Conservation (phyloP, 2,329 filamentous ascomycete genomes). For the Huntiella abstrusa region DNA sequence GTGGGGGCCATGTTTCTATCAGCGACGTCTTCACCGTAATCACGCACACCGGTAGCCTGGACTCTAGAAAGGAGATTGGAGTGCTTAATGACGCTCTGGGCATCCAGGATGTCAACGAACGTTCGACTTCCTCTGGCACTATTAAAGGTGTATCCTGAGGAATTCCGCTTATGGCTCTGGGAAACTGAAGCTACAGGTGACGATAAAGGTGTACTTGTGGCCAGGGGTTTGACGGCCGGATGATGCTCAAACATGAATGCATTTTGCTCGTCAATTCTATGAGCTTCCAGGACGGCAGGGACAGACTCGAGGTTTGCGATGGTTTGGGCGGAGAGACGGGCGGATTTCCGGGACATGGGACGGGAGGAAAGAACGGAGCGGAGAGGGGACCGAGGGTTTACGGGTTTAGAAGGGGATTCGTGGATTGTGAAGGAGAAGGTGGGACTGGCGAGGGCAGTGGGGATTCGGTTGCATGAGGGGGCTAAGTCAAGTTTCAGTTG, state of each 20-base stretch:
- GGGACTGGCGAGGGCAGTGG: slow-evolving; percentile 3
- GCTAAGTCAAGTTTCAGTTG: slow-evolving; percentile 6
- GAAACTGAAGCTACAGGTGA: background rate
- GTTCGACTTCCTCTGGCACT: slow-evolving; percentile 6
- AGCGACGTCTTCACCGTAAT: slow-evolving; percentile 47
- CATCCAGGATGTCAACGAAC: slow-evolving; percentile 36
- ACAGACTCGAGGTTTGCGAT: slow-evolving; percentile 4
- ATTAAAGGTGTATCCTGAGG: slow-evolving; percentile 7
- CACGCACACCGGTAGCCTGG: slow-evolving; percentile 29
- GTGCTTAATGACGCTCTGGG: slow-evolving; percentile 31
- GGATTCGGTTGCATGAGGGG: background rate
- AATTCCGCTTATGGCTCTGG: slow-evolving; percentile 7
- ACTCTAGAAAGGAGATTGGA: slow-evolving; percentile 30
- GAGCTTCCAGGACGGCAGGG: background rate
- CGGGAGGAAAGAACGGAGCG: slow-evolving; percentile 1
- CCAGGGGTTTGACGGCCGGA: slow-evolving; percentile 11
- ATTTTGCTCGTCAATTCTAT: background rate
- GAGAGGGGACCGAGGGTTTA: no score
- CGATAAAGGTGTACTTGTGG: background rate
- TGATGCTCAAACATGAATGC: slow-evolving; percentile 8
- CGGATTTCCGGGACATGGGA: slow-evolving; percentile 10
- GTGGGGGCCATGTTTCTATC: slow-evolving; percentile 36
- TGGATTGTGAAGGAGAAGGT: background rate
- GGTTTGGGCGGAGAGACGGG: slow-evolving; percentile 2
- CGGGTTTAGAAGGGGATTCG: no score